A percentile compares a stretch with the other conserved stretches of the same genome.
Evolutionary conservation across 1,139 yeast species (phyloP).

Genomic region (Meyerozyma guilliermondii): DNA sequence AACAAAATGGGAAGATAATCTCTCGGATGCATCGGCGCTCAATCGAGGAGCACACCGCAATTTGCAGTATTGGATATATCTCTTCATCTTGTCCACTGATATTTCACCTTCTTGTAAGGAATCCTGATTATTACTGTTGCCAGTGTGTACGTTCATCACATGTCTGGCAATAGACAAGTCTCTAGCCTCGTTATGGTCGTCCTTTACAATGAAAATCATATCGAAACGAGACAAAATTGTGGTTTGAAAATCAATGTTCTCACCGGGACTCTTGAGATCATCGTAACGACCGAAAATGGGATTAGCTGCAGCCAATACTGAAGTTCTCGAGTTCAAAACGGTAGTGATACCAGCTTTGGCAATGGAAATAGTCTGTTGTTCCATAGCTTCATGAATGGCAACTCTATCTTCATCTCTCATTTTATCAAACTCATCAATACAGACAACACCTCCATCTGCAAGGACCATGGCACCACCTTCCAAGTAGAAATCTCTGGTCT

Average conservation of each 20-base stretch:
- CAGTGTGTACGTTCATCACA: constrained; percentile 93
- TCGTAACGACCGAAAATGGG: constrained; percentile 96
- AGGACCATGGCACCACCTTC: constrained; percentile 99
- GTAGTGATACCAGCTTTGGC: constrained; percentile 99
- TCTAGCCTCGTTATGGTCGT: constrained; percentile 81
- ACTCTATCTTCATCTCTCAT: constrained; percentile 99
- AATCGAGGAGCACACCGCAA: constrained; percentile 89
- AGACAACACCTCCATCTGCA: constrained; percentile 98
- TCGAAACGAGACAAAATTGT: constrained; percentile 96
- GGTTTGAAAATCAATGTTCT: constrained; percentile 95
- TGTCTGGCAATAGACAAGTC: constrained; percentile 92
- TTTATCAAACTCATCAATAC: constrained; percentile 98
- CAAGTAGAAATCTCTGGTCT: constrained; percentile 83
- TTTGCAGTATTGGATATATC: constrained; percentile 88
- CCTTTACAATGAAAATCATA: constrained; percentile 96
- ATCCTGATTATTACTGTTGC: constrained; percentile 49
- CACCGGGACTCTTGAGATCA: constrained; percentile 95
- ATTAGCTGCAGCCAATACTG: constrained; percentile 96
- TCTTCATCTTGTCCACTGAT: constrained; percentile 84
- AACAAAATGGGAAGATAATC: constrained; percentile 90
- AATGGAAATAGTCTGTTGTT: constrained; percentile 97
- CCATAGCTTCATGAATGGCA: constrained; percentile 99
- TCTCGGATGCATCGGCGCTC: constrained; percentile 84
- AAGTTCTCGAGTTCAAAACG: constrained; percentile 88
- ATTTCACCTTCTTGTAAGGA: constrained; percentile 76